Evolutionary conservation across 1,284 basidiomycete genomes (phyloP).

Genomic region (Coniferiporia weirii): DNA sequence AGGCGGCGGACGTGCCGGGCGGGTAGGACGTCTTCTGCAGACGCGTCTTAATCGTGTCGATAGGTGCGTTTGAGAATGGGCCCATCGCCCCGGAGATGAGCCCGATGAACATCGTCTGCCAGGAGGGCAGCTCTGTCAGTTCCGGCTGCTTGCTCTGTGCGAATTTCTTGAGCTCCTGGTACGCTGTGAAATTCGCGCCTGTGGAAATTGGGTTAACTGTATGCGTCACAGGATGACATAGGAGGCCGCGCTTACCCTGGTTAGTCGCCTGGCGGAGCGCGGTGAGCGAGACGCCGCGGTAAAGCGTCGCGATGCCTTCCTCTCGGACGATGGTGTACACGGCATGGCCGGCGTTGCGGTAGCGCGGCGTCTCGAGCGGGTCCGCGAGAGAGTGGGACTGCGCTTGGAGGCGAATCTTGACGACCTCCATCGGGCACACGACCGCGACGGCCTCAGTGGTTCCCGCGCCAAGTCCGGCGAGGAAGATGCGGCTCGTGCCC

Average conservation of each 20-base stretch:
- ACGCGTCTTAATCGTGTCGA: constrained; percentile 97
- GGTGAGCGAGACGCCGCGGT: constrained; percentile 90
- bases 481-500: constrained; percentile 70
- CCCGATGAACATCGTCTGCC: constrained; percentile 92
- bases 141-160: constrained; percentile 78
- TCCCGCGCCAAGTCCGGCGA: constrained; percentile 90
- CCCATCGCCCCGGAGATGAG: constrained; percentile 97
- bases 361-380: constrained; percentile 89
- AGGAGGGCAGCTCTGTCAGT: constrained; percentile 75
- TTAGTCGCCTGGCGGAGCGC: constrained; percentile 97
- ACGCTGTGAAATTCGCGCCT: constrained; percentile 98
- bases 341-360: constrained; percentile 95
- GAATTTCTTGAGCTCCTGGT: constrained; percentile 89
- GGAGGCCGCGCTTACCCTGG: constrained; percentile 58
- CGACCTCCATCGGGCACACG: constrained; percentile 98
- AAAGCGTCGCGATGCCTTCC: constrained; percentile 84
- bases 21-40: constrained; percentile 81
- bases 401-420: constrained; percentile 98
- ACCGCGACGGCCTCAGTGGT: constrained; percentile 92
- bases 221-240: constrained; percentile 3
- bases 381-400: constrained; percentile 98
- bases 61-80: constrained; percentile 94
- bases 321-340: constrained; percentile 94
- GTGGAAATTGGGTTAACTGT: background rate
- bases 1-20: constrained; percentile 73